Percentiles rank a stretch among this genome's conserved stretches.
phyloP scores from a whole-genome alignment of 2,329 filamentous ascomycete genomes.

The Diaporthe aspalathi region DNA sequence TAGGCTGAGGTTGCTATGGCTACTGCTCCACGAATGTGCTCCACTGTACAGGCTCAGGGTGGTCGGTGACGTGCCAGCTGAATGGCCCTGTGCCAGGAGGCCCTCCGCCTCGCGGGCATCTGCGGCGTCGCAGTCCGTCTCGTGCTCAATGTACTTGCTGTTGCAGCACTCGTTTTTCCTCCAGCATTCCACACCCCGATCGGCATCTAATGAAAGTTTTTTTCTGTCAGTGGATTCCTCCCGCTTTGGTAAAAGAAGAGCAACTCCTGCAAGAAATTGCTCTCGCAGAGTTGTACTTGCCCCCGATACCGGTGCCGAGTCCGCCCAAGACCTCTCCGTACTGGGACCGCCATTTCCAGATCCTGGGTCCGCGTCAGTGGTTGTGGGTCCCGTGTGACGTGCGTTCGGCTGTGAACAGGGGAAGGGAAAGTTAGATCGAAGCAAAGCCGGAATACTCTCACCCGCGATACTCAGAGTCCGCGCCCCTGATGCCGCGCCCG shows the following conservation, averaged over 20 bases:
- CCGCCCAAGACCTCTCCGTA: constrained; percentile 85
- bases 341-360: constrained; percentile 90
- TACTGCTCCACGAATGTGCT: constrained; percentile 38
- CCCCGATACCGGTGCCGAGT: constrained; percentile 84
- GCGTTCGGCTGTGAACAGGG: constrained; percentile 4
- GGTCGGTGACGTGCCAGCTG: constrained; percentile 25
- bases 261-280: not conserved
- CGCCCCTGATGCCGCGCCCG: constrained; percentile 74
- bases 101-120: constrained; percentile 67
- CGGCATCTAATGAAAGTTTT: constrained; percentile 68
- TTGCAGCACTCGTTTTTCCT: constrained; percentile 82
- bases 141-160: constrained; percentile 80
- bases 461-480: constrained; percentile 70
- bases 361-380: constrained; percentile 54
- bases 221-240: not conserved
- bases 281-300: constrained; percentile 8
- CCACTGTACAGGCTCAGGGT: constrained; percentile 38
- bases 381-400: constrained; percentile 21
- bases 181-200: constrained; percentile 89
- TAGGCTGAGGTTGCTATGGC: constrained; percentile 37
- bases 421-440: not conserved
- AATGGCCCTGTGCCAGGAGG: constrained; percentile 35
- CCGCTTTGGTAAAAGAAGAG: not conserved
- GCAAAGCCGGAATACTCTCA: constrained; percentile 45
- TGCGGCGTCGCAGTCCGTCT: constrained; percentile 87